phyloP scores from a whole-genome alignment of 257 asterid species.

The Gentiana macrophylla region DNA sequence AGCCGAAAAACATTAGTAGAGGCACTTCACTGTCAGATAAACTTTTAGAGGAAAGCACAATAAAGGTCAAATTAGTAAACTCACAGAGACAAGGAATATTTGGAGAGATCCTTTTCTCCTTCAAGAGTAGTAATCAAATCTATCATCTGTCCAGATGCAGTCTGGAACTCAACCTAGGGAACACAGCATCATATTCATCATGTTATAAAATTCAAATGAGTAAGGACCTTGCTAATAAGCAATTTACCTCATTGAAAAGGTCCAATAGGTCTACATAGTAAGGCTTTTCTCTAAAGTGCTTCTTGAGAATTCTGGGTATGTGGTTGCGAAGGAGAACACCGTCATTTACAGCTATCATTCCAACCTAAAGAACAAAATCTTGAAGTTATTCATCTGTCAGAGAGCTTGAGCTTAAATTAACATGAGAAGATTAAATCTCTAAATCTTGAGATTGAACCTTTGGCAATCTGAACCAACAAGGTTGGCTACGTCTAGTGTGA shows the following conservation, averaged over 20 bases:
- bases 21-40: neutral
- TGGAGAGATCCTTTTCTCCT: slow-evolving; percentile 86
- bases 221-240: neutral
- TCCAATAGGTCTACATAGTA: slow-evolving; percentile 80
- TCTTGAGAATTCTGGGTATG: slow-evolving; percentile 83
- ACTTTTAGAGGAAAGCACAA: neutral
- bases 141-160: slow-evolving; percentile 94
- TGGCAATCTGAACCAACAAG: slow-evolving; percentile 81
- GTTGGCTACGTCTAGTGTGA: slow-evolving; percentile 86
- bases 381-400: no score
- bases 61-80: slow-evolving; percentile 19
- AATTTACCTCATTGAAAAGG: slow-evolving; percentile 74
- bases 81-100: slow-evolving; percentile 74
- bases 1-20: neutral
- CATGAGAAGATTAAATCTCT: neutral
- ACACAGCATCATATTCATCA: neutral
- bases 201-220: neutral
- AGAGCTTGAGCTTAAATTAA: no score
- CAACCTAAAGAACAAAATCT: slow-evolving; percentile 36
- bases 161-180: slow-evolving; percentile 34
- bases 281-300: slow-evolving; percentile 73
- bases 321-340: slow-evolving; percentile 86
- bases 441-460: slow-evolving; percentile 55
- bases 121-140: slow-evolving; percentile 80
- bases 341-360: slow-evolving; percentile 84